Evolutionary conservation across 2,329 filamentous ascomycete species (phyloP).

Genomic region (Lecanicillium sp.): DNA sequence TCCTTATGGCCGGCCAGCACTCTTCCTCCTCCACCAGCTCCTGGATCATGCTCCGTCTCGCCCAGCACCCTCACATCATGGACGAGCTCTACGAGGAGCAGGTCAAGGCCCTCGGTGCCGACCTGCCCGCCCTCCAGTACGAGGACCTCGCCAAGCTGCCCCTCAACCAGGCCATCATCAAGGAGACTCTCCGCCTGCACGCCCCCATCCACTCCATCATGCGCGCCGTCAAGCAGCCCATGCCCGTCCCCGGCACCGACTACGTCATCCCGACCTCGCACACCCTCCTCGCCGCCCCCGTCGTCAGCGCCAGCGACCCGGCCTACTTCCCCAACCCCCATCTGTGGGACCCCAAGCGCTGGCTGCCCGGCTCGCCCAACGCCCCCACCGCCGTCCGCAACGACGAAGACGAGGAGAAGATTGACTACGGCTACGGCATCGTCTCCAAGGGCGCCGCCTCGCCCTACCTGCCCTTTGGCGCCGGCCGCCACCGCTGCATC

Average conservation of each 20-base stretch:
- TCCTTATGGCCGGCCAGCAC: slow-evolving; percentile 89
- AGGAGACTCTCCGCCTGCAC: slow-evolving; percentile 86
- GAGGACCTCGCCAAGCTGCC: slow-evolving; percentile 74
- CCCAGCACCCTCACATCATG: slow-evolving; percentile 67
- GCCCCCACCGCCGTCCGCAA: slow-evolving; percentile 41
- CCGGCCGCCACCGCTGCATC: slow-evolving; percentile 88
- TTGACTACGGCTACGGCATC: slow-evolving; percentile 90
- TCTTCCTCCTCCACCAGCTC: slow-evolving; percentile 77
- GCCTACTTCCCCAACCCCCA: slow-evolving; percentile 77
- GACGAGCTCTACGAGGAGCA: slow-evolving; percentile 85
- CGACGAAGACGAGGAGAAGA: slow-evolving; percentile 63
- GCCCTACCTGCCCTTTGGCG: slow-evolving; percentile 91
- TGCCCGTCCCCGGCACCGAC: slow-evolving; percentile 75
- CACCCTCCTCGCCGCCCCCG: slow-evolving; percentile 77
- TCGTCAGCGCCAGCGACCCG: slow-evolving; percentile 66
- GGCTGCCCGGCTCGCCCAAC: slow-evolving; percentile 62
- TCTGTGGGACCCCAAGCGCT: slow-evolving; percentile 85
- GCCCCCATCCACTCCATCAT: slow-evolving; percentile 94
- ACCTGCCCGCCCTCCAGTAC: slow-evolving; percentile 68
- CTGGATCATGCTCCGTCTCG: slow-evolving; percentile 80
- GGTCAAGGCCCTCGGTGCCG: slow-evolving; percentile 61
- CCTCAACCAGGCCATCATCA: slow-evolving; percentile 78
- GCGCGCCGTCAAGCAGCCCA: slow-evolving; percentile 83
- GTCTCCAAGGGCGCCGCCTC: slow-evolving; percentile 86
- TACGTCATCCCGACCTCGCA: slow-evolving; percentile 78